These are phyloP conservation scores for Mucor indicus DNA, from an alignment of 371 early-diverging fungal species.

Conservation along the genomic window DNA sequence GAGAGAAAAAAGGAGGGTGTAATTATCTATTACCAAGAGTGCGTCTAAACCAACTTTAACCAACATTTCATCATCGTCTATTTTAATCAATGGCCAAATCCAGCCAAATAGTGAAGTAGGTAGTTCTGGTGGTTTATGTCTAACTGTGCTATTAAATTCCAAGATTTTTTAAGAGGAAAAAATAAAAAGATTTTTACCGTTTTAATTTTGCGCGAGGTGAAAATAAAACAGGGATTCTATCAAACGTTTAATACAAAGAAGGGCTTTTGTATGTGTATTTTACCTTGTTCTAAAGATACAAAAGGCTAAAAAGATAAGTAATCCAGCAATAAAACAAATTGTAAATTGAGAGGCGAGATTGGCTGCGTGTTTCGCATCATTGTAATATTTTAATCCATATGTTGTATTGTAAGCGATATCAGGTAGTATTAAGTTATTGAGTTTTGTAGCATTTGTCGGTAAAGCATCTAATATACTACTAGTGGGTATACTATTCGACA, in stretches of 20 bases:
- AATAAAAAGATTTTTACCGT: slow-evolving; percentile 27
- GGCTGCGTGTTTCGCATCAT: slow-evolving; percentile 3
- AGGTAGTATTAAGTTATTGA: background rate
- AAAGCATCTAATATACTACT: too few relatives aligned
- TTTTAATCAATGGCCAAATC: slow-evolving; percentile 55
- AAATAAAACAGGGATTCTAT: slow-evolving; percentile 50
- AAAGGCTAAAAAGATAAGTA: slow-evolving; percentile 47
- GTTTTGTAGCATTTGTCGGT: too few relatives aligned
- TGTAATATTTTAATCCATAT: background rate
- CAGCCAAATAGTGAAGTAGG: slow-evolving; percentile 59
- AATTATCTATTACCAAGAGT: slow-evolving; percentile 54
- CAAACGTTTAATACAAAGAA: too few relatives aligned
- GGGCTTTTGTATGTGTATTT: too few relatives aligned
- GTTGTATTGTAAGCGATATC: background rate
- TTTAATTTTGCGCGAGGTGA: slow-evolving; percentile 58
- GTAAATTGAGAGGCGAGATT: slow-evolving; percentile 33
- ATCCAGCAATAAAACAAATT: slow-evolving; percentile 42
- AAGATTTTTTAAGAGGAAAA: too few relatives aligned
- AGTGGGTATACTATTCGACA: too few relatives aligned
- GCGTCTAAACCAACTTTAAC: slow-evolving; percentile 67
- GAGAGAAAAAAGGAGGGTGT: too few relatives aligned
- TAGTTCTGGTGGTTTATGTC: slow-evolving; percentile 54
- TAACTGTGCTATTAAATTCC: too few relatives aligned
- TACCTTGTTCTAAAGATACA: slow-evolving; percentile 53
- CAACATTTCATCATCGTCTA: slow-evolving; percentile 49